A percentile compares a stretch with the other conserved stretches of the same genome.
phyloP scores from a whole-genome alignment of 331 rosid genomes.

The Cydonia oblonga region DNA sequence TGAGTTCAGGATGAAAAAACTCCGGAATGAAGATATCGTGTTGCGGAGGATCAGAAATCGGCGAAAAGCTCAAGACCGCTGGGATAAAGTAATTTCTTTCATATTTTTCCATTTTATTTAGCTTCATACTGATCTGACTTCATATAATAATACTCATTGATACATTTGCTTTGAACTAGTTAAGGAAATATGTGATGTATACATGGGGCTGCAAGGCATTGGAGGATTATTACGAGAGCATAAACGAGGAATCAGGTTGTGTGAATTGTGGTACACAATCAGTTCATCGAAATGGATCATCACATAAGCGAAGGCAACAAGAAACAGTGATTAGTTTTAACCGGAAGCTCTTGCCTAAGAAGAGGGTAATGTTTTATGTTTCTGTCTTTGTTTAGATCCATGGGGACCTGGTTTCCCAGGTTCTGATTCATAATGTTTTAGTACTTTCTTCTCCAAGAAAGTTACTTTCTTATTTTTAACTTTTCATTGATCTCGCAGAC shows the following conservation, averaged over 20 bases:
- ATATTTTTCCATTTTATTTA: not conserved
- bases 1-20: slow-evolving; percentile 69
- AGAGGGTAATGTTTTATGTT: slow-evolving; percentile 34
- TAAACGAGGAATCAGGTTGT: slow-evolving; percentile 31
- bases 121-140: slow-evolving; percentile 17
- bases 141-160: slow-evolving; percentile 5
- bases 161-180: slow-evolving; percentile 31
- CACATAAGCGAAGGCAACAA: slow-evolving; percentile 31
- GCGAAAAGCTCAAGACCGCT: slow-evolving; percentile 67
- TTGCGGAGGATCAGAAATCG: slow-evolving; percentile 63
- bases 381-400: not conserved
- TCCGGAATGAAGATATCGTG: slow-evolving; percentile 66
- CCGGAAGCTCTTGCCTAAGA: slow-evolving; percentile 30
- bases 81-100: slow-evolving; percentile 69
- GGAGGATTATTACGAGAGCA: slow-evolving; percentile 21
- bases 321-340: slow-evolving; percentile 19
- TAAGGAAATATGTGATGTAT: slow-evolving; percentile 90
- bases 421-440: not conserved
- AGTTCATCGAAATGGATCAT: slow-evolving; percentile 32
- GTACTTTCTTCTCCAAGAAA: not conserved
- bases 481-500: slow-evolving; percentile 12
- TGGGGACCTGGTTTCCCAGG: not conserved
- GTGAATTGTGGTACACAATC: slow-evolving; percentile 32
- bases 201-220: slow-evolving; percentile 53
- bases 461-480: not conserved